These are phyloP conservation scores for Populus hybrid DNA, from an alignment of 441 rosid genomes.

Conservation along the genomic window DNA sequence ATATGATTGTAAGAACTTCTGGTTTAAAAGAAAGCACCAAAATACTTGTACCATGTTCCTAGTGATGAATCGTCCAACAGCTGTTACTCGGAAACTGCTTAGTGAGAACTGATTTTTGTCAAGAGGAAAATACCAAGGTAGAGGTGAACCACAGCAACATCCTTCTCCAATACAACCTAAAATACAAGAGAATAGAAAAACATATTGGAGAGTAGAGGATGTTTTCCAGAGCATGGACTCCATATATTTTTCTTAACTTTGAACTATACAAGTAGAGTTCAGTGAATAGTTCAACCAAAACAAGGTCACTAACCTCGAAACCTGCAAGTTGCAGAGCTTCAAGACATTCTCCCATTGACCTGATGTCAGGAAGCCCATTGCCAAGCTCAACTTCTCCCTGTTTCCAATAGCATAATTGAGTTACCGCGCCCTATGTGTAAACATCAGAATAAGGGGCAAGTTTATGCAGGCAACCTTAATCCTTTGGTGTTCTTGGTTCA, in stretches of 20 bases:
- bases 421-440: background rate
- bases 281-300: background rate
- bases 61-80: constrained; percentile 66
- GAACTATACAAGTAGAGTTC: too few species aligned
- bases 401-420: background rate
- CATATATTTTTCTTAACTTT: background rate
- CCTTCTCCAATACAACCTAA: constrained; percentile 72
- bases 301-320: constrained; percentile 49
- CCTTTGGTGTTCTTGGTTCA: constrained; percentile 55
- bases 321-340: constrained; percentile 75
- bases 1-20: background rate
- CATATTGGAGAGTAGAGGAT: background rate
- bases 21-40: background rate
- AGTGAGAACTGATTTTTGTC: constrained; percentile 66
- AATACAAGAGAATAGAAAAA: background rate
- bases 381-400: constrained; percentile 81
- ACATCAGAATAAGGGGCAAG: background rate
- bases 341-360: constrained; percentile 59
- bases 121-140: constrained; percentile 82
- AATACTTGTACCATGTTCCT: constrained; percentile 58
- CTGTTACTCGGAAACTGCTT: constrained; percentile 71
- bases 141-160: constrained; percentile 59
- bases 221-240: background rate
- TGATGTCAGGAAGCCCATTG: too few species aligned
- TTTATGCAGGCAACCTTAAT: constrained; percentile 48